Percentiles rank a stretch among this genome's conserved stretches.
Evolutionary conservation across 352 stramenopile species (phyloP).

Genomic region (Pythium phragmiticola): DNA sequence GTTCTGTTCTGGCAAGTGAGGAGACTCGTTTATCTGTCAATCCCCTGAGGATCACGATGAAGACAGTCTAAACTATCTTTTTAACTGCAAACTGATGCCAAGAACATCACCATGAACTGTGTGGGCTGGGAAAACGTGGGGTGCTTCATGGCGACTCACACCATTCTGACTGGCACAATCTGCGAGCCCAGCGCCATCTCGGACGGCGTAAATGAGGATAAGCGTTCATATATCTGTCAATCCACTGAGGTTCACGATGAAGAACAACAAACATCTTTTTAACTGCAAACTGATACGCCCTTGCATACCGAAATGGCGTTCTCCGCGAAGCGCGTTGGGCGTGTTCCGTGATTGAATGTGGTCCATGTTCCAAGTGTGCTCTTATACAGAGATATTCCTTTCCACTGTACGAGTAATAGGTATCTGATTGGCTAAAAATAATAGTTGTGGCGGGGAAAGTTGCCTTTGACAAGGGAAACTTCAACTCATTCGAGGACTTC

Average conservation of each 20-base stretch:
- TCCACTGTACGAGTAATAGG: background rate
- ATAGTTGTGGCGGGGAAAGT: background rate
- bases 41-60: constrained; percentile 38
- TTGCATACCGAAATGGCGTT: background rate
- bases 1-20: constrained; percentile 47
- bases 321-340: background rate
- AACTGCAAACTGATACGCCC: constrained; percentile 80
- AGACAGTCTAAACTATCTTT: constrained; percentile 39
- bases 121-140: background rate
- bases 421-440: constrained; percentile 25
- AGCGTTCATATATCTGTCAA: constrained; percentile 61
- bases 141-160: too few species aligned
- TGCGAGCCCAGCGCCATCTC: too few species aligned
- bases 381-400: constrained; percentile 21
- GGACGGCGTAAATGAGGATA: constrained; percentile 33
- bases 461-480: constrained; percentile 15
- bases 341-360: background rate
- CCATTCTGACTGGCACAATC: too few species aligned
- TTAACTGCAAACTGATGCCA: constrained; percentile 48
- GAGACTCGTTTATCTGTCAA: constrained; percentile 62
- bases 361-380: background rate
- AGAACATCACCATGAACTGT: constrained; percentile 6
- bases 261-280: constrained; percentile 84
- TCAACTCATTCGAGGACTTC: constrained; percentile 12
- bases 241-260: constrained; percentile 80